Evolutionary conservation across 2,329 filamentous ascomycete genomes (phyloP).

Genomic region (Phialocephala subalpina): DNA sequence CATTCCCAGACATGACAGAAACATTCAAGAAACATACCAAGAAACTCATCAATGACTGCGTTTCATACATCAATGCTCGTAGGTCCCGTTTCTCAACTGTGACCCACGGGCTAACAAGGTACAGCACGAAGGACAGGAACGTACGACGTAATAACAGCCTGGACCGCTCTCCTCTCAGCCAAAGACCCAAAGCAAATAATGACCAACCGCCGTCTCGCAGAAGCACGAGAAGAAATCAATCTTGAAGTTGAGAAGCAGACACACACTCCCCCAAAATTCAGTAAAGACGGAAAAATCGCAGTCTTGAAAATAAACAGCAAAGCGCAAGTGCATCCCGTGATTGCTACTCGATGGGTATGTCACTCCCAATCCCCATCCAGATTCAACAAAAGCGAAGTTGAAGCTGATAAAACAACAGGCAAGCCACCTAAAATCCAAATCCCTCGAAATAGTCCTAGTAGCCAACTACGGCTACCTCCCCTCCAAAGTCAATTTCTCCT

Average conservation of each 20-base stretch:
- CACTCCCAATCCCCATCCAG: background rate
- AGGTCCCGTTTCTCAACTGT: constrained; percentile 13
- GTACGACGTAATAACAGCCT: constrained; percentile 67
- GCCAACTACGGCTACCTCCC: constrained; percentile 72
- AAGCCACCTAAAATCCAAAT: constrained; percentile 63
- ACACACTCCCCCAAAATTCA: constrained; percentile 70
- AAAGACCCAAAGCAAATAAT: constrained; percentile 59
- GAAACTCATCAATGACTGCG: constrained; percentile 67
- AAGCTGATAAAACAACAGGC: constrained; percentile 45
- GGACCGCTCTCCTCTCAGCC: constrained; percentile 63
- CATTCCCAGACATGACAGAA: constrained; percentile 70
- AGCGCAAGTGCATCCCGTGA: constrained; percentile 71
- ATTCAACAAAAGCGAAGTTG: too few relatives aligned
- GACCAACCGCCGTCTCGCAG: constrained; percentile 55
- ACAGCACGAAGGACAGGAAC: constrained; percentile 63
- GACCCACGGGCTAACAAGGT: background rate
- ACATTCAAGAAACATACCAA: constrained; percentile 68
- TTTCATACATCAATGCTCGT: constrained; percentile 69
- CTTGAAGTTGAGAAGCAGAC: constrained; percentile 68
- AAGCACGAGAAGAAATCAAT: constrained; percentile 65
- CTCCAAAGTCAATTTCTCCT: constrained; percentile 72
- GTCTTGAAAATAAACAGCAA: constrained; percentile 67
- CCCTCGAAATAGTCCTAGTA: constrained; percentile 69
- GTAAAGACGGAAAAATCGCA: constrained; percentile 66
- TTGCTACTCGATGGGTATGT: constrained; percentile 67